phyloP scores from a whole-genome alignment of 441 rosid species.

The Erodium moschatum region DNA sequence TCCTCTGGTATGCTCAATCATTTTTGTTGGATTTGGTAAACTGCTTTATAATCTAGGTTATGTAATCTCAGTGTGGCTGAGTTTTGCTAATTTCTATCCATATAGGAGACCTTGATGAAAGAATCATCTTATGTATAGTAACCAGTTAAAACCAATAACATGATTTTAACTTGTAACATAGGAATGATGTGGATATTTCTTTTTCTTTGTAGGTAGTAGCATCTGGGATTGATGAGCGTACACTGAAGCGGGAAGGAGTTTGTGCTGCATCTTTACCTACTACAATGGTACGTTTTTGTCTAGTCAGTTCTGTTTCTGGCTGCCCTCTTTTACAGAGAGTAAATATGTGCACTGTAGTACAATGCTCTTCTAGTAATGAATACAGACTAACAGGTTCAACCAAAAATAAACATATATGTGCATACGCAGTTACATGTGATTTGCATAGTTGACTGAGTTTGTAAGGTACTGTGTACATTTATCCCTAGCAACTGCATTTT shows the following conservation, averaged over 20 bases:
- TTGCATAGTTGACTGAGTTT: conserved; percentile 3
- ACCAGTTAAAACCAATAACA: background rate
- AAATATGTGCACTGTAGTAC: background rate
- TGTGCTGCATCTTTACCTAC: conserved; percentile 95
- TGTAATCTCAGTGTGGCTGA: conserved; percentile 1
- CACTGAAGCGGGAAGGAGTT: conserved; percentile 78
- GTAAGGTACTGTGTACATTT: background rate
- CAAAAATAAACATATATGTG: background rate
- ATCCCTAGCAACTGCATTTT: conserved; percentile 2
- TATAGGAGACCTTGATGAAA: background rate
- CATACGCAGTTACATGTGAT: background rate
- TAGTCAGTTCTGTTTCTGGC: background rate
- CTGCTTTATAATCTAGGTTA: background rate
- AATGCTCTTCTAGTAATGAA: background rate
- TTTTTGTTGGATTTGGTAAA: conserved; percentile 5
- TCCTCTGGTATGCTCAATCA: conserved; percentile 54
- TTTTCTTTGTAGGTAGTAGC: conserved; percentile 60
- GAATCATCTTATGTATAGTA: background rate
- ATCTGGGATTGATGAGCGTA: conserved; percentile 91
- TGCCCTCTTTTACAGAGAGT: conserved; percentile 1
- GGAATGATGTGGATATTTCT: conserved; percentile 8
- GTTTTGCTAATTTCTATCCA: background rate
- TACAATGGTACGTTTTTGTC: conserved; percentile 53
- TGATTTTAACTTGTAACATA: conserved; percentile 9
- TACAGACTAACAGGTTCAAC: background rate